Evolutionary conservation across 129 eudicot species (phyloP), one percentile per base, ranked within the genome.

Genomic region (Calendula officinalis): DNA sequence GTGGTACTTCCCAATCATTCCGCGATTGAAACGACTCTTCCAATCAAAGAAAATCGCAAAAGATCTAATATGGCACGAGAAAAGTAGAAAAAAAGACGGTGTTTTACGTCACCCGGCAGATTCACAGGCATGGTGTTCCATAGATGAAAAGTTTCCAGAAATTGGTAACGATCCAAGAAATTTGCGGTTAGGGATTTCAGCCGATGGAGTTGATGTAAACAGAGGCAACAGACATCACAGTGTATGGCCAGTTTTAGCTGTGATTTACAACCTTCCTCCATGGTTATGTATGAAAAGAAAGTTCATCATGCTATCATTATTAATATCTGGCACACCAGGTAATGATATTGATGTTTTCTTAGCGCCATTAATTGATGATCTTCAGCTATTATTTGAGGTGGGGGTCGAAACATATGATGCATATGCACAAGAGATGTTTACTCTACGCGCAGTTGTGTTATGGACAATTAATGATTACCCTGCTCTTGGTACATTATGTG

Each of bases 391-490:
- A 49, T 49, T 49, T 43, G 55, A 49, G 5, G 30, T 4, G 15
- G 32, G 55, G 22, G 55, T 49, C 13, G 32, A 49, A n/a, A 13
- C 55, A 49, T 49, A 49, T 49, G 55, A 49, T 14, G 32, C 55
- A 1, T 49, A 13, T 5, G 32, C 8, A 49, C 55, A 49, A 22
- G 30, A 22, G 30, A 22, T 22, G 30, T 50, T 50, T 22, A 51
- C 33, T 51, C 57, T 22, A 8, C n/a, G 57, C 7, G 36, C 5
- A 22, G 36, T 51, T 51, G 12, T 51, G 22, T 51, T 51, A 17
- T 51, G 36, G 57, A 51, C 36, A 34, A 51, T 51, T 6, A 51
- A 51, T 22, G 57, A 51, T 51, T 51, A 51, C 57, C 57, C 57
- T 22, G 57, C 57, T 7, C 47, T 43, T 8, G 47, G 47, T 43